These are phyloP conservation scores for Penicillium hordei DNA, from an alignment of 2,329 filamentous ascomycete genomes.

Conservation along the genomic window DNA sequence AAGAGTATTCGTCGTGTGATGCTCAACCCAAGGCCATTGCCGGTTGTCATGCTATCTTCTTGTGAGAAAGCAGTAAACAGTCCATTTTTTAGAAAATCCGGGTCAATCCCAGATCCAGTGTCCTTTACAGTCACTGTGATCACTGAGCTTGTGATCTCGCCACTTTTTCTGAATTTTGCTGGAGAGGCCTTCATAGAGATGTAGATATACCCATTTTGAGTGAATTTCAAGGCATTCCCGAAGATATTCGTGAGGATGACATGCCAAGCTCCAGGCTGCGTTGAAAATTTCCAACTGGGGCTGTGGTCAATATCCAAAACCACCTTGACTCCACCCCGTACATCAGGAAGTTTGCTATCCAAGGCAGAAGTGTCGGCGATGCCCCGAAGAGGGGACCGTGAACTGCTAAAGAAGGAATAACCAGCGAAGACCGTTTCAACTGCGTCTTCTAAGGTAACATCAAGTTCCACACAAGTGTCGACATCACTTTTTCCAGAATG, in stretches of 20 bases:
- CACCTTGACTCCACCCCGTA: conserved; percentile 3
- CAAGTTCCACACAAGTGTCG: conserved; percentile 13
- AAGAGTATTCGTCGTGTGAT: conserved; percentile 50
- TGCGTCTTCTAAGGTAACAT: conserved; percentile 12
- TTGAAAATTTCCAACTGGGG: conserved; percentile 12
- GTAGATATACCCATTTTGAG: conserved; percentile 8
- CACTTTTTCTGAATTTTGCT: not conserved
- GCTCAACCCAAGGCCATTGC: conserved; percentile 61
- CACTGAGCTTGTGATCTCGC: conserved; percentile 3
- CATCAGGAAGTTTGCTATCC: not conserved
- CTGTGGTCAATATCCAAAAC: conserved; percentile 14
- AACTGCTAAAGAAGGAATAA: conserved; percentile 9
- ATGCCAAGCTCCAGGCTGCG: conserved; percentile 14
- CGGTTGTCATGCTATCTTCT: conserved; percentile 55
- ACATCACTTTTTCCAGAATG: not conserved
- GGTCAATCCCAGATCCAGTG: conserved; percentile 33
- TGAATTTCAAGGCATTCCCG: conserved; percentile 22
- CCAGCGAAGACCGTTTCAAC: conserved; percentile 20
- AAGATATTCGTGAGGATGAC: conserved; percentile 19
- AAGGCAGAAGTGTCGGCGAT: not conserved
- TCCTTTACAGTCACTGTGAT: conserved; percentile 29
- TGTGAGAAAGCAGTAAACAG: conserved; percentile 61
- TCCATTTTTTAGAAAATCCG: conserved; percentile 25
- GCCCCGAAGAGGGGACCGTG: not conserved
- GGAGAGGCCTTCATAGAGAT: conserved; percentile 9